These are phyloP conservation scores for Gastrolobium bilobum DNA, from an alignment of 306 rosid genomes.

Conservation along the genomic window DNA sequence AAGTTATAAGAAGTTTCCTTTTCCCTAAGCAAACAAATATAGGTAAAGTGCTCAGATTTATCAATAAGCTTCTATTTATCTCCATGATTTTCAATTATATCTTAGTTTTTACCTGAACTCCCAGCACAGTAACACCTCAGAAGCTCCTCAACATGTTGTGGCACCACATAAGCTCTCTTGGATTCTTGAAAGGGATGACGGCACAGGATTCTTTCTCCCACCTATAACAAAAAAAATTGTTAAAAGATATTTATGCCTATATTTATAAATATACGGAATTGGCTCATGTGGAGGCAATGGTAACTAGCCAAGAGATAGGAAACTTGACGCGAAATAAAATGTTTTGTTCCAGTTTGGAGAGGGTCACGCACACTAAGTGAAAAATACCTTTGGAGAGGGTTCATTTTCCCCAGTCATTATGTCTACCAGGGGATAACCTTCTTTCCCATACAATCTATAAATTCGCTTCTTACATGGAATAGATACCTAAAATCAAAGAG, in stretches of 20 bases:
- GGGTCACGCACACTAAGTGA: conserved; percentile 2
- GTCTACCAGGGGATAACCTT: conserved; percentile 85
- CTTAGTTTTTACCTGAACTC: conserved; percentile 57
- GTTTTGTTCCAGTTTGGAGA: background rate
- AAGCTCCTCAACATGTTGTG: conserved; percentile 85
- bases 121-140: conserved; percentile 83
- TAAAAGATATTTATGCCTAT: conserved; percentile 12
- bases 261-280: conserved; percentile 4
- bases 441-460: conserved; percentile 83
- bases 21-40: background rate
- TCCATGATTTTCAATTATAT: conserved; percentile 11
- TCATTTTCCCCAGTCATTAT: conserved; percentile 83
- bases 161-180: conserved; percentile 90
- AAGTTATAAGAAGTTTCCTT: background rate
- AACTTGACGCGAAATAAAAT: background rate
- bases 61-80: background rate
- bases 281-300: background rate
- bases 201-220: conserved; percentile 78
- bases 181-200: conserved; percentile 92
- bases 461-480: conserved; percentile 84
- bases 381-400: conserved; percentile 80
- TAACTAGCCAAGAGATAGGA: background rate
- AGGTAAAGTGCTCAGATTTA: background rate
- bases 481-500: conserved; percentile 67
- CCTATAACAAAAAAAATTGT: conserved; percentile 51